Conservation (phyloP, 768 basidiomycete genomes). For the Trametes cinnabarina region DNA sequence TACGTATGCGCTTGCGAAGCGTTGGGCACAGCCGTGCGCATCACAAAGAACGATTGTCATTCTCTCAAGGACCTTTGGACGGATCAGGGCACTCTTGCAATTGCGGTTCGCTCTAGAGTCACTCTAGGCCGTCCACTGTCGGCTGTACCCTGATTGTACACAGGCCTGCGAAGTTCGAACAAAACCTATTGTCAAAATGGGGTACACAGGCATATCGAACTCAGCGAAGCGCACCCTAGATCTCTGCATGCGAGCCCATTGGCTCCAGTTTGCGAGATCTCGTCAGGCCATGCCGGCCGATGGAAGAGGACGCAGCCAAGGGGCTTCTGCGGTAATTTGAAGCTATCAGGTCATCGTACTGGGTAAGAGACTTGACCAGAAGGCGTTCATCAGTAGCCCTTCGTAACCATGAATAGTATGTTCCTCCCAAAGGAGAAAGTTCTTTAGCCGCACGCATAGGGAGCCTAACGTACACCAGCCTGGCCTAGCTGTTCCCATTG, state of each 20-base stretch:
- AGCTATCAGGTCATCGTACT: neutral
- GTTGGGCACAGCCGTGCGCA: neutral
- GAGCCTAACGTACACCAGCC: neutral
- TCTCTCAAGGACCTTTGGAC: neutral
- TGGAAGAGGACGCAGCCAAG: neutral
- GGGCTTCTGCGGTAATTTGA: conserved; percentile 2
- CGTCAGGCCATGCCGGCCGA: conserved; percentile 9
- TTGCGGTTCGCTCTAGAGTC: conserved; percentile 1
- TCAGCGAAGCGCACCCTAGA: conserved; percentile 14
- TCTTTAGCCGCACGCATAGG: neutral
- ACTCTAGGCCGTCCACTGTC: neutral
- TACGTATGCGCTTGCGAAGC: too few species aligned
- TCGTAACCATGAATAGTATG: neutral
- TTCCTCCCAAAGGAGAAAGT: neutral
- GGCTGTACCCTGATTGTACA: too few species aligned
- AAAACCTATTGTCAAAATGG: neutral
- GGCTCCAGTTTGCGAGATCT: conserved; percentile 1
- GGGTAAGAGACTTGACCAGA: neutral
- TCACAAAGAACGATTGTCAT: neutral
- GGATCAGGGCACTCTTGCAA: neutral
- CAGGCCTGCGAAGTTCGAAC: neutral
- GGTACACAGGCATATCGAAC: neutral
- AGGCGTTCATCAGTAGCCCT: neutral
- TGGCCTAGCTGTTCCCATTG: conserved; percentile 1
- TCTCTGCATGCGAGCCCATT: conserved; percentile 6